Evolutionary conservation across 208 protist genomes (phyloP).

Genomic region (Trichomonas tenax): DNA sequence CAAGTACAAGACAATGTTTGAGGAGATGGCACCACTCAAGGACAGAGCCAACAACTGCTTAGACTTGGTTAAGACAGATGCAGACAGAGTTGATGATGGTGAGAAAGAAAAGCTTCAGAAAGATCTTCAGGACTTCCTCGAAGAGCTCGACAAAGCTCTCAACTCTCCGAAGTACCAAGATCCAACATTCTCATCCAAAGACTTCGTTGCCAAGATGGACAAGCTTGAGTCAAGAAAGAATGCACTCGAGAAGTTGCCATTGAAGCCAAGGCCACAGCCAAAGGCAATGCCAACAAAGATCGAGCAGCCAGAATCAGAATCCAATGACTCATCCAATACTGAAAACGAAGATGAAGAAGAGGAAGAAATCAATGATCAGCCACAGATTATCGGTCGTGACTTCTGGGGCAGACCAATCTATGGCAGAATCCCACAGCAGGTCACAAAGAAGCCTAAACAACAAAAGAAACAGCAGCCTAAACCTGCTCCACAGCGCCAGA

Average conservation of each 20-base stretch:
- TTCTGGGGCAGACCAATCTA: not conserved
- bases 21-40: not conserved
- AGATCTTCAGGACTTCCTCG: not conserved
- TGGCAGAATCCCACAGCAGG: not conserved
- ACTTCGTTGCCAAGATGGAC: not conserved
- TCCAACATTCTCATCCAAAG: not conserved
- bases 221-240: not conserved
- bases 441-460: not conserved
- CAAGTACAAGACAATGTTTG: not conserved
- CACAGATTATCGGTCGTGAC: not conserved
- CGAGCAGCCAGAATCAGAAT: not conserved
- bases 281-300: not conserved
- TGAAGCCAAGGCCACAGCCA: not conserved
- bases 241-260: not conserved
- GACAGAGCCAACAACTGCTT: not conserved
- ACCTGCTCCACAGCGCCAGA: too few species aligned
- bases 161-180: not conserved
- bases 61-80: not conserved
- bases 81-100: not conserved
- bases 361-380: not conserved
- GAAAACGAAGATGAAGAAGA: not conserved
- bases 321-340: not conserved
- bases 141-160: not conserved
- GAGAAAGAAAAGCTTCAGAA: not conserved
- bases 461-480: not conserved